Conservation (phyloP, 2,329 filamentous ascomycete species). For the Pseudogymnoascus sp. region DNA sequence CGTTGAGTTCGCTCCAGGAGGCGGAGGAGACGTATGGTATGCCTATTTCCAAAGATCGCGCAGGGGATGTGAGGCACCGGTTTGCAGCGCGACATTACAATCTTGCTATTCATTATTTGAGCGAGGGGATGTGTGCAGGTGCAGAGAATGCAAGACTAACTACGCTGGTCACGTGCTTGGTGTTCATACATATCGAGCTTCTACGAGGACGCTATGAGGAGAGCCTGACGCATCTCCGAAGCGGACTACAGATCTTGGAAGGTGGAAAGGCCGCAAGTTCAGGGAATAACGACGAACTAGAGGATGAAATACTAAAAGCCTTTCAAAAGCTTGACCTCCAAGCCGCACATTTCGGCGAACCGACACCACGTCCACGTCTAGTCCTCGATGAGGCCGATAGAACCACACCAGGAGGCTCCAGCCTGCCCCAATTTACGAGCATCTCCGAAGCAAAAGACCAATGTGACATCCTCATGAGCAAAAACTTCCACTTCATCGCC, state of each 20-base stretch:
- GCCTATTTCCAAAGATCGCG: background rate
- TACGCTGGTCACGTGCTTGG: background rate
- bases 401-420: background rate
- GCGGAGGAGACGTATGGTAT: constrained; percentile 8
- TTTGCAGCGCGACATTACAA: constrained; percentile 4
- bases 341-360: background rate
- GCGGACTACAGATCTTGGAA: background rate
- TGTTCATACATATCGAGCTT: constrained; percentile 7
- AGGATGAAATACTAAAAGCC: background rate
- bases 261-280: background rate
- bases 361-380: background rate
- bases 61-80: background rate
- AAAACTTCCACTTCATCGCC: background rate
- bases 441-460: background rate
- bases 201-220: background rate
- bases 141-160: background rate
- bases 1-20: background rate
- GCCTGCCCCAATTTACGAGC: background rate
- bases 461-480: background rate
- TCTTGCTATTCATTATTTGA: constrained; percentile 5
- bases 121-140: background rate
- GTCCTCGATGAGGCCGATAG: background rate
- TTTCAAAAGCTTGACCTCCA: constrained; percentile 1
- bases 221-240: background rate
- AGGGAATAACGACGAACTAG: background rate